Percentiles rank a stretch among this genome's conserved stretches.
These are phyloP conservation scores for Metschnikowia shivogae DNA, from an alignment of 805 yeast species.

Conservation along the genomic window DNA sequence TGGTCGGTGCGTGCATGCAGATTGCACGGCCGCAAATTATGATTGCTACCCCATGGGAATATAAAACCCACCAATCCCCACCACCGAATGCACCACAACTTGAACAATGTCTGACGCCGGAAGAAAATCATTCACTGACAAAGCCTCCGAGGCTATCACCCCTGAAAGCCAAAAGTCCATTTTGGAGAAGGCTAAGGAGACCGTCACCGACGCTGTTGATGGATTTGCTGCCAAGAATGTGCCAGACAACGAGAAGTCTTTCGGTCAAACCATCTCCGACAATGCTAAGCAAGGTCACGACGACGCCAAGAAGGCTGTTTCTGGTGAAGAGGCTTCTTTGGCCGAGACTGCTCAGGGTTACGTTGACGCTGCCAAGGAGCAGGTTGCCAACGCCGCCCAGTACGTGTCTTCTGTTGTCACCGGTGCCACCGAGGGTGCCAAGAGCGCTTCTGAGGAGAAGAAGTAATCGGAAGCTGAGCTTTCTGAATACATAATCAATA, in stretches of 20 bases:
- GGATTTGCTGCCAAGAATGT: conserved; percentile 52
- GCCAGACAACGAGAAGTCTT: conserved; percentile 67
- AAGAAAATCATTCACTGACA: conserved; percentile 73
- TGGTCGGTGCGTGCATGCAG: conserved; percentile 1
- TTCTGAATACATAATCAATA: neutral
- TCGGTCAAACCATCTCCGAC: conserved; percentile 66
- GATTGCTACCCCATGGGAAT: conserved; percentile 5
- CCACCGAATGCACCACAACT: neutral
- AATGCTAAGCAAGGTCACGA: conserved; percentile 51
- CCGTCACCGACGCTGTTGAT: conserved; percentile 64
- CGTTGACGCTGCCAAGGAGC: conserved; percentile 53
- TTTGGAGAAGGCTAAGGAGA: conserved; percentile 67
- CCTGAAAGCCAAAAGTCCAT: conserved; percentile 69
- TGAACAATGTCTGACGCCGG: conserved; percentile 45
- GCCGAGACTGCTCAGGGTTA: conserved; percentile 44
- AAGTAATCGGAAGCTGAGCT: conserved; percentile 11
- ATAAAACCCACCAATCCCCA: conserved; percentile 4
- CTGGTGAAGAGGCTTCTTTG: conserved; percentile 24
- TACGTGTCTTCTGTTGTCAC: conserved; percentile 50
- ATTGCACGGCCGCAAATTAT: neutral
- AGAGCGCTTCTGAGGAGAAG: conserved; percentile 28
- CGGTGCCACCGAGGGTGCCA: conserved; percentile 57
- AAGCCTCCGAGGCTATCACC: conserved; percentile 59
- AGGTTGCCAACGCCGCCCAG: conserved; percentile 51
- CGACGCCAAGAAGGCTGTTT: conserved; percentile 40